Conservation (phyloP, 2,329 filamentous ascomycete genomes). For the Cladophialophora exuberans region DNA sequence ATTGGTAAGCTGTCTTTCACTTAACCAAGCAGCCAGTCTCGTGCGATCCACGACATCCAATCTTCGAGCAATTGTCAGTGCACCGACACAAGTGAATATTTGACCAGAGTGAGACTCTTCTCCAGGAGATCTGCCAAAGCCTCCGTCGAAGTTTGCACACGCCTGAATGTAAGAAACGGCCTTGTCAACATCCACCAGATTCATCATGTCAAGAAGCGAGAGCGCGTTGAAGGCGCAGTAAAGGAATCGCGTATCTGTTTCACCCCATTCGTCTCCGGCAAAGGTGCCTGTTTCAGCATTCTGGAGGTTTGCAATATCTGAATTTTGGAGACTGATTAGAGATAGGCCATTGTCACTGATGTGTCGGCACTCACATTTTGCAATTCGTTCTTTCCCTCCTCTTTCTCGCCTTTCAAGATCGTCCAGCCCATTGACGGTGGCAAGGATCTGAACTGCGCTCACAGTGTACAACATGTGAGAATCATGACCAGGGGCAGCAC, state of each 20-base stretch:
- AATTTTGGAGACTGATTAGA: neutral
- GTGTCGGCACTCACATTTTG: conserved; percentile 81
- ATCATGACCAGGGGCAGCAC: conserved; percentile 91
- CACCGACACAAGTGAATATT: conserved; percentile 90
- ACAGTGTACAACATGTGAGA: conserved; percentile 95
- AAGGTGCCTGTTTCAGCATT: conserved; percentile 83
- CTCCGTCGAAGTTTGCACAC: conserved; percentile 93
- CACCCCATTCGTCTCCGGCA: conserved; percentile 93
- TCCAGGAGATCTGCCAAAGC: conserved; percentile 85
- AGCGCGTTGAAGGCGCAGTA: conserved; percentile 89
- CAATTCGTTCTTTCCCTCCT: conserved; percentile 71
- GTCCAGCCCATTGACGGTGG: conserved; percentile 80
- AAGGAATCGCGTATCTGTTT: conserved; percentile 91
- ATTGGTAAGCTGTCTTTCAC: conserved; percentile 83
- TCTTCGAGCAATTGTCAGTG: conserved; percentile 78
- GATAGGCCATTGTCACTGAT: too few relatives aligned
- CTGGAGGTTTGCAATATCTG: conserved; percentile 80
- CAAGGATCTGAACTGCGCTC: conserved; percentile 91
- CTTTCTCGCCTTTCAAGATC: conserved; percentile 79
- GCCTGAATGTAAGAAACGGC: conserved; percentile 77
- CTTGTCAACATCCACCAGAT: conserved; percentile 75
- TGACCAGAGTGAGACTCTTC: conserved; percentile 95
- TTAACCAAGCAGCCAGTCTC: conserved; percentile 84
- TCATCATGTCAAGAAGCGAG: conserved; percentile 75
- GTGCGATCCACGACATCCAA: conserved; percentile 83